A percentile compares a stretch with the other conserved stretches of the same genome.
Conservation (phyloP, 805 yeast species). For the Saccharomyces jurei region DNA sequence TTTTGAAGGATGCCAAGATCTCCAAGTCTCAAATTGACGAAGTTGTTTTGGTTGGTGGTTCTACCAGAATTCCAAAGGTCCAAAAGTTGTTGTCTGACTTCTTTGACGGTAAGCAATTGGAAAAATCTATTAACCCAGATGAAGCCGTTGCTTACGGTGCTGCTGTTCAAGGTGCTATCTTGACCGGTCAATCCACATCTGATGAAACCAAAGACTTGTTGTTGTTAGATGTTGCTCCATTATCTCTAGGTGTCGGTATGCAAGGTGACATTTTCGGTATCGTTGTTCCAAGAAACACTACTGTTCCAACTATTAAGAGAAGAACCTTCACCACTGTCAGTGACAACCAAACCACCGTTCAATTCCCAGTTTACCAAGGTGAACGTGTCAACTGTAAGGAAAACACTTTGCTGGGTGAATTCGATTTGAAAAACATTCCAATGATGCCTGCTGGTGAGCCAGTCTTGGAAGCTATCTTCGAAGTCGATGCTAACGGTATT, state of each 20-base stretch:
- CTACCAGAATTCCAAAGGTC: constrained; percentile 97
- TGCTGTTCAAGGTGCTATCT: constrained; percentile 98
- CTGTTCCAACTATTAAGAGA: constrained; percentile 98
- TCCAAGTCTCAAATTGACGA: constrained; percentile 82
- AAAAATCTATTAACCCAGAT: constrained; percentile 96
- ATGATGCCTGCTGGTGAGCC: constrained; percentile 99
- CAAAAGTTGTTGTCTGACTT: constrained; percentile 89
- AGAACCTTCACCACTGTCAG: constrained; percentile 98
- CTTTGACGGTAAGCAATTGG: constrained; percentile 95
- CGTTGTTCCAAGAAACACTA: constrained; percentile 98
- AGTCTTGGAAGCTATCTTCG: constrained; percentile 97
- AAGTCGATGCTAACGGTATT: constrained; percentile 99
- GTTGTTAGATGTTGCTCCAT: constrained; percentile 94
- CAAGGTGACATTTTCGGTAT: constrained; percentile 99
- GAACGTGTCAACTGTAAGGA: constrained; percentile 98
- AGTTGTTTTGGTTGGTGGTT: constrained; percentile 96
- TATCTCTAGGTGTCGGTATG: constrained; percentile 98
- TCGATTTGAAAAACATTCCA: constrained; percentile 95
- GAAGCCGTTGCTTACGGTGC: constrained; percentile 99
- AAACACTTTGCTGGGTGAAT: constrained; percentile 96
- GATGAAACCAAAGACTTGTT: constrained; percentile 93
- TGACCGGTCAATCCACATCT: constrained; percentile 84
- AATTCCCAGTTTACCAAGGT: constrained; percentile 99
- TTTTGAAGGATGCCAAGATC: constrained; percentile 83
- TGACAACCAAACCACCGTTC: constrained; percentile 97